A percentile compares a stretch with the other conserved stretches of the same genome.
Conservation (phyloP, 331 rosid species). For the Acacia pycnantha region DNA sequence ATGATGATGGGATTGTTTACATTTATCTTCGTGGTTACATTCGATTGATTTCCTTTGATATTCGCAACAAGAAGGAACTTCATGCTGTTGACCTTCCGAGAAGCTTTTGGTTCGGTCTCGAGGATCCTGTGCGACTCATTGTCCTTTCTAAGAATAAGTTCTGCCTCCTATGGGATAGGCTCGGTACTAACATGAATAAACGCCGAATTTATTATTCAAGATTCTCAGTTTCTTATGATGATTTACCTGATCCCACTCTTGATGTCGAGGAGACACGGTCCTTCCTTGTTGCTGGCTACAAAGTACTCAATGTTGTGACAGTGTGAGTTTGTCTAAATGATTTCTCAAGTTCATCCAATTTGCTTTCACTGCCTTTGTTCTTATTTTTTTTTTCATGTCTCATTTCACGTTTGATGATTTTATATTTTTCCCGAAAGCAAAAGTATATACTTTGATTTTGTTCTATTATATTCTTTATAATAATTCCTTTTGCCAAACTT, state of each 20-base stretch:
- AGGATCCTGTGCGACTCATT: not conserved
- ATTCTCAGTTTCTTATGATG: not conserved
- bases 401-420: too few species aligned
- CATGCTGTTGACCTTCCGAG: not conserved
- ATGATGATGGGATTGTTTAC: not conserved
- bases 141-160: not conserved
- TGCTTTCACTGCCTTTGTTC: too few species aligned
- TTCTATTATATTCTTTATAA: too few species aligned
- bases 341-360: too few species aligned
- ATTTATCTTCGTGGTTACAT: too few species aligned
- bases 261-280: not conserved
- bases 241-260: too few species aligned
- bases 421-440: too few species aligned
- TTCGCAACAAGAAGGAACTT: not conserved
- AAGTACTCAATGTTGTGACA: not conserved
- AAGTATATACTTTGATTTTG: too few species aligned
- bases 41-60: not conserved
- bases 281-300: not conserved
- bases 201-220: too few species aligned
- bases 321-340: not conserved
- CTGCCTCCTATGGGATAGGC: not conserved
- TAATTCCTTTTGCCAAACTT: too few species aligned
- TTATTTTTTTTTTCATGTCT: not conserved
- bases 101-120: not conserved
- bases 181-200: too few species aligned